Conservation (phyloP, 1,284 basidiomycete genomes). For the Ganoderma boninense region DNA sequence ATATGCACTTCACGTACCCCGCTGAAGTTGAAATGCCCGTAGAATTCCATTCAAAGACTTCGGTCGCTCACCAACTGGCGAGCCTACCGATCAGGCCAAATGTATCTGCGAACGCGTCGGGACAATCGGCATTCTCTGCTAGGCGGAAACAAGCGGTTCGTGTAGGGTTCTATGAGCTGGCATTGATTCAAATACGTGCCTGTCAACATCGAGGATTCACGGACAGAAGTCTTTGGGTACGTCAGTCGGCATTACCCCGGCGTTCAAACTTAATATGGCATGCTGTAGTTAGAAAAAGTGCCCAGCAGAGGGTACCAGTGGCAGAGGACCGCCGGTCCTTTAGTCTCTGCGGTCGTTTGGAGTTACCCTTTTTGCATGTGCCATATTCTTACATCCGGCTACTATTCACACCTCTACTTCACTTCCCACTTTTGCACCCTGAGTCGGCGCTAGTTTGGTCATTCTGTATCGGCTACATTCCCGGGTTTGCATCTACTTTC, state of each 20-base stretch:
- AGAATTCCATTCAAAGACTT: slow-evolving; percentile 89
- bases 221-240: slow-evolving; percentile 45
- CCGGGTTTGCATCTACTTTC: background rate
- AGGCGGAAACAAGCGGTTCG: slow-evolving; percentile 79
- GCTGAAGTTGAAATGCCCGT: background rate
- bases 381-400: background rate
- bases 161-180: slow-evolving; percentile 81
- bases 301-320: slow-evolving; percentile 41
- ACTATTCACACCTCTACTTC: background rate
- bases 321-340: slow-evolving; percentile 34
- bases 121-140: slow-evolving; percentile 87
- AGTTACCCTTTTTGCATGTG: background rate
- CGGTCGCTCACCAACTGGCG: slow-evolving; percentile 86
- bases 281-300: slow-evolving; percentile 40
- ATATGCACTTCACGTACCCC: too few relatives aligned
- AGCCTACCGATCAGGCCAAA: slow-evolving; percentile 72
- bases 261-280: background rate
- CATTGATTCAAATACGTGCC: slow-evolving; percentile 75
- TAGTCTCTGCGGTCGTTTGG: slow-evolving; percentile 2
- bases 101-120: slow-evolving; percentile 81
- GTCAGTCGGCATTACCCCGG: slow-evolving; percentile 24
- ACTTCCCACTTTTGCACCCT: background rate
- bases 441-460: background rate
- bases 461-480: background rate
- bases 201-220: slow-evolving; percentile 63